These are phyloP conservation scores for Pelargonium citronellum DNA, from an alignment of 441 rosid species.

Conservation along the genomic window DNA sequence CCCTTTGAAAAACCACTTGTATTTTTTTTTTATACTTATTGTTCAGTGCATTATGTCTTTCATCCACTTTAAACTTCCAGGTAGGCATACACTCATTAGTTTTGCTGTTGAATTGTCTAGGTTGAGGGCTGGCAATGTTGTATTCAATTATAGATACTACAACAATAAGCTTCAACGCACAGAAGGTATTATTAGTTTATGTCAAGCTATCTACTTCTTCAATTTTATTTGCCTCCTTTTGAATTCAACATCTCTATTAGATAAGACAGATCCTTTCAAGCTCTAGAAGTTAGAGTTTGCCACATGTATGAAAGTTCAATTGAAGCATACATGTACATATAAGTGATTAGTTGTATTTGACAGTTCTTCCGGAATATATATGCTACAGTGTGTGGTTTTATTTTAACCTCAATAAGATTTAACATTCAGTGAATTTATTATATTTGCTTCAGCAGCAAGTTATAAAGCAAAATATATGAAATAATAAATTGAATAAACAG, in stretches of 20 bases:
- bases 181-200: constrained; percentile 59
- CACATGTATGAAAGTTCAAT: not conserved
- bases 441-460: not conserved
- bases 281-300: constrained; percentile 5
- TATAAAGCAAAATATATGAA: not conserved
- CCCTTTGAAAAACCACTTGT: not conserved
- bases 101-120: constrained; percentile 40
- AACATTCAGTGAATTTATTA: not conserved
- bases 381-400: not conserved
- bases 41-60: not conserved
- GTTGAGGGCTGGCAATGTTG: constrained; percentile 91
- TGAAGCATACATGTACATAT: not conserved
- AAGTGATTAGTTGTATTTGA: not conserved
- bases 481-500: not conserved
- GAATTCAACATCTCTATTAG: not conserved
- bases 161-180: constrained; percentile 83
- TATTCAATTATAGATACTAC: constrained; percentile 86
- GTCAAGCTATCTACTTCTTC: constrained; percentile 6
- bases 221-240: not conserved
- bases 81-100: not conserved
- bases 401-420: not conserved
- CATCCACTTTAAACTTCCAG: not conserved
- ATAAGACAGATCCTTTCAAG: not conserved
- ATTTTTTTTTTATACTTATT: not conserved
- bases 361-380: not conserved